Evolutionary conservation across 2,329 filamentous ascomycete genomes (phyloP), one percentile per base, ranked within the genome.

Genomic region (Pleurostoma richardsiae): DNA sequence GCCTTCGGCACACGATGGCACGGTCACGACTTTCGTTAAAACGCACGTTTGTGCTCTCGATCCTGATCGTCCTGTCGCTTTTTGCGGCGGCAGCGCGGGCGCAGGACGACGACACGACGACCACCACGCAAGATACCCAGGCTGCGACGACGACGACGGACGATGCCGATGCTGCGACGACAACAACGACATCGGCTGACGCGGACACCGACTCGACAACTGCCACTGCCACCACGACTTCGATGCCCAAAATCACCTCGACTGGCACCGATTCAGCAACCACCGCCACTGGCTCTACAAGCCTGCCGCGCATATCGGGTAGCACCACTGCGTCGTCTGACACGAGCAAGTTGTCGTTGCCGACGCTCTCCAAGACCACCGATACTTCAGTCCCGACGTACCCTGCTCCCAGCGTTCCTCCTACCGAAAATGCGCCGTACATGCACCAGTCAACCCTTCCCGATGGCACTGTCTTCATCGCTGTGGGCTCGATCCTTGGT

Each of bases 391-490:
- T 74, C 44, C 71, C 71, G 53, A 79, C 80, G 27, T 87, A 86
- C 53, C 88, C 91, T 4, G 70, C 86, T 2, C 76, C 90, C 4
- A 79, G 82, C 29, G 85, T 97, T 3, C 94, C 94, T 6, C 87
- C 90, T 29, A 96, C 88, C 3, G 76, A 80, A 38, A 81, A 86
- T 59, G 94, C 94, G 4, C 90, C 92, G 11, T 99, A 89, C 63
- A 96, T 97, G 89, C 85, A 91, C 61, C 83, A 85, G 59, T 95
- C 90, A 1, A 84, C 70, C 45, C 75, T 91, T 8, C 94, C 94
- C 3, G 88, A 97, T 59, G 94, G 94, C 46, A 96, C 92, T 4
- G 86, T 99, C 49, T 99, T 99, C 71, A 99, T 99, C 58, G 86
- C 84, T 27, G 94, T 97, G 1, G 94, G 94, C 41, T 87, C 90